Conservation (phyloP, 257 asterid species). For the Jasminum sambac region DNA sequence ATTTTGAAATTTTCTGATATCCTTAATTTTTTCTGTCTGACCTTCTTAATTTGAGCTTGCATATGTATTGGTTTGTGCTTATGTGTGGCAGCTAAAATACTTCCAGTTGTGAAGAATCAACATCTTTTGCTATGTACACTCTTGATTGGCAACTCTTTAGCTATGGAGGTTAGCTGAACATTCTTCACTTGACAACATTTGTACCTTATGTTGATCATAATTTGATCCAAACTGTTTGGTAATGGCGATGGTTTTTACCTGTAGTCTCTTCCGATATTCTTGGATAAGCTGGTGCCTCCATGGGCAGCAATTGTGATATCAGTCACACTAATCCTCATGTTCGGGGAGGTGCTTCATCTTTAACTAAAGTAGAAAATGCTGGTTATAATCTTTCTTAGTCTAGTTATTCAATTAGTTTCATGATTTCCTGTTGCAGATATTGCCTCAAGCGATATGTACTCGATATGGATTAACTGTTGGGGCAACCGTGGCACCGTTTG, state of each 20-base stretch:
- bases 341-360: constrained; percentile 72
- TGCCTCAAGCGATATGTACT: constrained; percentile 98
- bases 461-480: constrained; percentile 95
- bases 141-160: constrained; percentile 97
- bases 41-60: constrained; percentile 6
- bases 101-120: constrained; percentile 96
- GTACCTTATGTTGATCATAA: constrained; percentile 1
- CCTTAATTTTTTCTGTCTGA: constrained; percentile 8
- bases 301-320: constrained; percentile 95
- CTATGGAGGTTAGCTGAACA: constrained; percentile 84
- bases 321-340: constrained; percentile 94
- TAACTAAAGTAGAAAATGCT: constrained; percentile 13
- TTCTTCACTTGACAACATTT: constrained; percentile 15
- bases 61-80: constrained; percentile 14
- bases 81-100: constrained; percentile 78
- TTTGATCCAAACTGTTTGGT: not conserved
- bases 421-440: constrained; percentile 51
- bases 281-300: constrained; percentile 96
- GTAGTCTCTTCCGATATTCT: constrained; percentile 95
- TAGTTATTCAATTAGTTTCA: constrained; percentile 8
- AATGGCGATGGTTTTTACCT: constrained; percentile 17
- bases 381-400: constrained; percentile 9
- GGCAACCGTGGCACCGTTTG: constrained; percentile 84
- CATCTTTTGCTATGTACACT: constrained; percentile 99
- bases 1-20: not conserved